Evolutionary conservation across 2,329 filamentous ascomycete species (phyloP), one percentile per base, ranked within the genome.

Genomic region (Penicillium corylophilum): DNA sequence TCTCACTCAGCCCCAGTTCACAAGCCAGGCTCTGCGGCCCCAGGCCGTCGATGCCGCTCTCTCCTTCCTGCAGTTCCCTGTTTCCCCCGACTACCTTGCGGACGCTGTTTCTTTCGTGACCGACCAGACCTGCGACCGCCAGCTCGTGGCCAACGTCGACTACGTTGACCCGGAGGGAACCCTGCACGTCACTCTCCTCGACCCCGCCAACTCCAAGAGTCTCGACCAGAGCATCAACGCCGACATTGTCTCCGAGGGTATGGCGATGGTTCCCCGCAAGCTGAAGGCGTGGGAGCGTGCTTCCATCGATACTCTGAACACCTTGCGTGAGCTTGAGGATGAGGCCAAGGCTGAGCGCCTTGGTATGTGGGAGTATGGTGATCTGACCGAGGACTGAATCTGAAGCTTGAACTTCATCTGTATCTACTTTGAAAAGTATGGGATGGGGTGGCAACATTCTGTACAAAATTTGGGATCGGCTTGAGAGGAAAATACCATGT

Each of bases 301-400:
- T 8, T 89, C 89, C 41, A 81, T 82, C 51, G 81, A 88, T 29
- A 84, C 91, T 39, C 74, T 96, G 56, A 82, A 84, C 71, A 82
- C 83, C 62, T 76, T 96, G 55, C 86, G 83, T 66, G 82, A 87
- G 71, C 82, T 87, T 46, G 87, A 95, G 78, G 79, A 81, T 31
- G 80, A 87, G 71, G 93, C 93, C 4, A 96, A 95, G 82, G 78
- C 82, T 49, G 85, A 86, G 51, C 84, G 91, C 56, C 79, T 85
- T 60, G 94, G 94, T 39, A 94, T 96, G 82, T 99, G 93, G 92
- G 94, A 99, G 81, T 99, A 97, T 74, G 94, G 94, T 62, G 94
- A 97, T 71, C 81, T 96, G 67, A 95, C 90, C 13, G 92, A 96
- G 77, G 90, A 95, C 67, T 91, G 84, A 38, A 13, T 22, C 33